Evolutionary conservation across 805 yeast genomes (phyloP).

Genomic region (Saccharomycopsis selenospora): DNA sequence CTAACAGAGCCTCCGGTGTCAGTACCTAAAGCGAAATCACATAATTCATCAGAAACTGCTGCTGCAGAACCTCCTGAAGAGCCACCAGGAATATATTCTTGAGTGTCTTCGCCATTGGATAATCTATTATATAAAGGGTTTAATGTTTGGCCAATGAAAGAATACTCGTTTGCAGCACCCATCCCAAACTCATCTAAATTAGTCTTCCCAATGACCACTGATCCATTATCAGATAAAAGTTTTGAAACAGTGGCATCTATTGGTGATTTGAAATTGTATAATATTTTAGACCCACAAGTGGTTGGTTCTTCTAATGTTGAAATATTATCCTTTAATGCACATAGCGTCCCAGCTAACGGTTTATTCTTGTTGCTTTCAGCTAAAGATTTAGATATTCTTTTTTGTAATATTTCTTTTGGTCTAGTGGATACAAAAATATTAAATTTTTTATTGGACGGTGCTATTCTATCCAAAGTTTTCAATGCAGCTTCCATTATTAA

Average conservation of each 20-base stretch:
- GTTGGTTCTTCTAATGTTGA: constrained; percentile 60
- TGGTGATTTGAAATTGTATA: constrained; percentile 61
- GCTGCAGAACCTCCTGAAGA: constrained; percentile 97
- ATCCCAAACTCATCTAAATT: constrained; percentile 97
- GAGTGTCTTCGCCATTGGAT: background rate
- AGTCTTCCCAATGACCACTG: constrained; percentile 60
- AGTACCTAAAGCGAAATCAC: constrained; percentile 79
- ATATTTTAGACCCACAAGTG: constrained; percentile 68
- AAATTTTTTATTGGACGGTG: constrained; percentile 22
- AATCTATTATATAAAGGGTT: constrained; percentile 41
- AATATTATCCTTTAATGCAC: constrained; percentile 76
- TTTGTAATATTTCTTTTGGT: constrained; percentile 19
- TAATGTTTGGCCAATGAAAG: constrained; percentile 48
- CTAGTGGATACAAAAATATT: constrained; percentile 39
- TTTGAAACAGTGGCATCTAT: constrained; percentile 69
- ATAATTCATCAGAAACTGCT: constrained; percentile 66
- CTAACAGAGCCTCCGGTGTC: constrained; percentile 98
- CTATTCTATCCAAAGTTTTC: background rate
- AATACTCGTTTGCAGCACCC: constrained; percentile 70
- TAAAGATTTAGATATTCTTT: constrained; percentile 10
- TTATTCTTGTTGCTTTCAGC: background rate
- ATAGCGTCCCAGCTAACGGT: constrained; percentile 29
- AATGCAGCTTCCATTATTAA: background rate
- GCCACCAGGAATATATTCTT: constrained; percentile 61
- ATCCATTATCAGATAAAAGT: constrained; percentile 47